Base-by-base conservation (phyloP, 2,329 filamentous ascomycete genomes). In the Botrytis fabae region DNA sequence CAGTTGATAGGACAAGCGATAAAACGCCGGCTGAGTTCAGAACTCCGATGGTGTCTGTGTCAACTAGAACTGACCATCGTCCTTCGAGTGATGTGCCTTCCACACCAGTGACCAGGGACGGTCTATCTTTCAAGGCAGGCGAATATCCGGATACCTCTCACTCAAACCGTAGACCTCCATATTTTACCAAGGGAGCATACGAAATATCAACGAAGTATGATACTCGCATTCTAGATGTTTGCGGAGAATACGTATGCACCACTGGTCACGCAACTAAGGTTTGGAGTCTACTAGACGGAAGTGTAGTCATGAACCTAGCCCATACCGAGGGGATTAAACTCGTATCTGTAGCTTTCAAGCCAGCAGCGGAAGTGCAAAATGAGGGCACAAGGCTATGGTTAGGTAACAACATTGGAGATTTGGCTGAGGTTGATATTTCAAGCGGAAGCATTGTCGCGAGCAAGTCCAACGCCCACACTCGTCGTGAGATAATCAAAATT, bases 141-240 rank as follows among this genome's bases (percentile, higher is more conserved):
- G 88, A 93, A 68, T 98, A 93, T 80, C 96, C 96, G 0, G 95
- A 99, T 82, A 86, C 92, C 1, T 93, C 94, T 1, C 91, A 92
- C 76, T 89, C 93, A 2, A 99, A 98, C 80, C 90, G 96, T 68
- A 89, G 94, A 66, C 92, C 93, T 25, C 96, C 96, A 0, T 88
- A 87, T 69, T 90, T 93, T 77, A 92, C 90, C 77, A 87, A 90
- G 60, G 91, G 92, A 0, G 87, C 88, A n/a, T 87, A 87, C 69
- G 92, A 95, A 75, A 95, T 99, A 73, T 83, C 87, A 44, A 95
- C 93, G 4, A 94, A 93, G 78, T 96, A 97, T 77, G 96, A 98
- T 75, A 93, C 93, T 8, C 91, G 94, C 60, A 85, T 94, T 44
- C 91, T 98, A 80, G 95, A 96, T 75, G 90, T 97, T 4, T 98